Conservation (phyloP, 495 filamentous ascomycete genomes). For the Amniculicola lignicola region DNA sequence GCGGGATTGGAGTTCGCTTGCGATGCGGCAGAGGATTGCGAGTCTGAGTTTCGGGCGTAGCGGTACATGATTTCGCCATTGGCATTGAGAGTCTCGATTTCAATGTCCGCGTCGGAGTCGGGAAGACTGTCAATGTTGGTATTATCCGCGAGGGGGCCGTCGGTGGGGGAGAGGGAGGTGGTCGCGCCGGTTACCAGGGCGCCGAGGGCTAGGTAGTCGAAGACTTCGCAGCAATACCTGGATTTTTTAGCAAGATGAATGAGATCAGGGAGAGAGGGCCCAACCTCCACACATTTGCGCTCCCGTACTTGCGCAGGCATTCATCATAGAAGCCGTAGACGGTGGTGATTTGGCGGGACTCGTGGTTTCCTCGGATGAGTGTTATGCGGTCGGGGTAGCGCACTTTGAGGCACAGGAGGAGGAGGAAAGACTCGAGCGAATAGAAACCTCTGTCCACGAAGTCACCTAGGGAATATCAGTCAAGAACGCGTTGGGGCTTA, state of each 20-base stretch:
- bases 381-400: constrained; percentile 98
- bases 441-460: constrained; percentile 98
- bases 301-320: constrained; percentile 94
- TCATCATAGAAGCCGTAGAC: constrained; percentile 99
- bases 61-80: constrained; percentile 72
- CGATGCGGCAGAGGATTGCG: constrained; percentile 21
- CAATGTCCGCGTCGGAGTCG: constrained; percentile 65
- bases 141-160: constrained; percentile 44
- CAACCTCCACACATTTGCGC: constrained; percentile 89
- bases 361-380: constrained; percentile 93
- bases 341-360: constrained; percentile 94
- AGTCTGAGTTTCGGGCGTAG: constrained; percentile 53
- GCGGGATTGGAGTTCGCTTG: constrained; percentile 43
- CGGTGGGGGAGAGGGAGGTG: constrained; percentile 60
- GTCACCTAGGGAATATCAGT: constrained; percentile 58
- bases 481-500: background rate
- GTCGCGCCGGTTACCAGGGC: constrained; percentile 90
- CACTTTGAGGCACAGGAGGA: constrained; percentile 94
- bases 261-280: background rate
- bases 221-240: constrained; percentile 87
- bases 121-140: constrained; percentile 38
- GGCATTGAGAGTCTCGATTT: constrained; percentile 87
- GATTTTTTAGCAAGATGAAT: constrained; percentile 4
- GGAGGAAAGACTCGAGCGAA: constrained; percentile 91
- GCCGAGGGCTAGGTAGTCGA: constrained; percentile 94